Base-by-base conservation (phyloP, 768 basidiomycete genomes). In the Mycena vitilis region DNA sequence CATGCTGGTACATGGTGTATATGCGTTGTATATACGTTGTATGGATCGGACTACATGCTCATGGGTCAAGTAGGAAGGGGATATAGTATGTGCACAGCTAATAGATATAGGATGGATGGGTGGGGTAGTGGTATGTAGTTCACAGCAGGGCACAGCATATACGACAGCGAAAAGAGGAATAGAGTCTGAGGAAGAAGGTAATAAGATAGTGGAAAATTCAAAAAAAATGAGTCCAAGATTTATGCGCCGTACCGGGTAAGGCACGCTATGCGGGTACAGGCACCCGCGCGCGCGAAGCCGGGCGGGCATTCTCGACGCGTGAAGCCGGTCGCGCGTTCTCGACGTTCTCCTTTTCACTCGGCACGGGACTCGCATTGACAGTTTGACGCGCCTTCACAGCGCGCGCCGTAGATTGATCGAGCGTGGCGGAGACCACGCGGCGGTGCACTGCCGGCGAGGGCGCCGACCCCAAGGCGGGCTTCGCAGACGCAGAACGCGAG, bases 281-380 rank as follows among this genome's bases (percentile, higher is more conserved):
- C 9, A 71, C 73, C 55, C 76, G 75, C 60, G 73, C 67, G 20
- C 78, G 71, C 15, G 74, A 60, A 30, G 44, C 37, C 9, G 70
- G 70, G 16, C 70, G 62, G 9, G 59, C 22, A 16, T 34, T 73
- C 56, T 81, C 80, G 62, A 86, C 75, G 70, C 78, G 71, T 12
- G 74, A 60, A 30, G 44, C 37, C 9, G 70, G 70, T 22, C 70
- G 66, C 12, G 59, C 22, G 11, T 34, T 73, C 56, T 81, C 80
- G 62, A 86, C 75, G 70, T 91, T 91, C 79, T 90, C 89, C 78
- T 90, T 91, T 74, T 90, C 89, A 68, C 82, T 85, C 18, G 82
- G 77, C 51, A 78, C 74, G 12, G 81, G 80, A 63, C 80, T 83
- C 13, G 77, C 73, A 58, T 73, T 80, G 22, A 81, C 73, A 51